Evolutionary conservation across 305 asterid species (phyloP).

Genomic region (Fraxinus albicans): DNA sequence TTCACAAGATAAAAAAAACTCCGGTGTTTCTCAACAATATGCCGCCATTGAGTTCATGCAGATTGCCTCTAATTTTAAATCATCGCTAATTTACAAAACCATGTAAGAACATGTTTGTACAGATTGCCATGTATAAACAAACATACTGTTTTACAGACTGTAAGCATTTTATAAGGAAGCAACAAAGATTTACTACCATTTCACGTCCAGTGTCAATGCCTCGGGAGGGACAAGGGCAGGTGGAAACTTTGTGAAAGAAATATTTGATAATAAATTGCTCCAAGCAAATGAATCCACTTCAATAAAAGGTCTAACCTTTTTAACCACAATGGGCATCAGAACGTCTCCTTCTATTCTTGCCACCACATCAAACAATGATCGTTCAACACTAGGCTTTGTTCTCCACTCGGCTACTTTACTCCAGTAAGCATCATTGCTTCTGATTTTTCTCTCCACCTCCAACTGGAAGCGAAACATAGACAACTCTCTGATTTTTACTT

Average conservation of each 20-base stretch:
- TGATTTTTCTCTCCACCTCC: slow-evolving; percentile 57
- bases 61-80: not conserved
- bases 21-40: not conserved
- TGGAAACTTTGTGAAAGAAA: slow-evolving; percentile 76
- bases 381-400: slow-evolving; percentile 64
- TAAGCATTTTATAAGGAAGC: not conserved
- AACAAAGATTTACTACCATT: slow-evolving; percentile 48
- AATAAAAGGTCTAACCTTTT: slow-evolving; percentile 51
- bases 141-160: slow-evolving; percentile 3
- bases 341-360: slow-evolving; percentile 57
- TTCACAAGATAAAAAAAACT: not conserved
- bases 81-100: not conserved
- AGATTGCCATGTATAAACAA: slow-evolving; percentile 17
- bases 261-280: slow-evolving; percentile 67
- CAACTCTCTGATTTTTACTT: slow-evolving; percentile 47
- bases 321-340: slow-evolving; percentile 53
- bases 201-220: slow-evolving; percentile 77
- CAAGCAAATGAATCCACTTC: slow-evolving; percentile 57
- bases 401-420: slow-evolving; percentile 76
- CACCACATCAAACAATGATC: slow-evolving; percentile 52
- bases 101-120: slow-evolving; percentile 1
- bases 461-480: slow-evolving; percentile 59
- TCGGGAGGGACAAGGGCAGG: slow-evolving; percentile 65
- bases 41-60: not conserved
- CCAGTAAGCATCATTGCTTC: slow-evolving; percentile 61